These are phyloP conservation scores for Discostella stelligeroides DNA, from an alignment of 108 stramenopile species.

Conservation along the genomic window DNA sequence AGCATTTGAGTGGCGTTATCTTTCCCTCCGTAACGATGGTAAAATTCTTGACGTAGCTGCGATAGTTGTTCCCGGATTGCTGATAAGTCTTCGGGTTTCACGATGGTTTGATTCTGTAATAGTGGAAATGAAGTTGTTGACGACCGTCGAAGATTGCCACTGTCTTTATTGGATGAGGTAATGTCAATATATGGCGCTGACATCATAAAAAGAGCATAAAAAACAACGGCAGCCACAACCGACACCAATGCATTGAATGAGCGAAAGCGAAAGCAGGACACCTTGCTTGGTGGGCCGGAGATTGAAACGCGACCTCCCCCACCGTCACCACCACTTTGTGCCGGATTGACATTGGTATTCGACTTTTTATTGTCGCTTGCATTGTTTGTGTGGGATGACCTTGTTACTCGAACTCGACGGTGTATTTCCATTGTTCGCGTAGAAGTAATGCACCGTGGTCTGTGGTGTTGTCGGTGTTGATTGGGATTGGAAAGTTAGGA, in stretches of 20 bases:
- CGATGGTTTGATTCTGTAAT: background rate
- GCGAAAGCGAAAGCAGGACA: no score
- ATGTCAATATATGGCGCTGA: no score
- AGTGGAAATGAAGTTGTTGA: background rate
- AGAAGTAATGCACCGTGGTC: background rate
- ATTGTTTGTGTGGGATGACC: background rate
- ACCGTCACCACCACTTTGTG: background rate
- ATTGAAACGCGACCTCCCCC: background rate
- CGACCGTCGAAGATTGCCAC: conserved; percentile 15
- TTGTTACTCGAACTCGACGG: conserved; percentile 2
- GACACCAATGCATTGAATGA: conserved; percentile 9
- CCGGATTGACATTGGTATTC: background rate
- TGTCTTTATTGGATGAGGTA: background rate
- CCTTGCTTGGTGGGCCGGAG: background rate
- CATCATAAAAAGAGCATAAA: conserved; percentile 16
- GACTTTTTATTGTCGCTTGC: background rate
- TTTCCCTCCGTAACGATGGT: conserved; percentile 46
- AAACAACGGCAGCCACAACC: conserved; percentile 11
- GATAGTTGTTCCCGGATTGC: conserved; percentile 19
- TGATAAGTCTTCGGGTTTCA: conserved; percentile 13
- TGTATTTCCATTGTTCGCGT: conserved; percentile 12
- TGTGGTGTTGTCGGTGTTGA: no score
- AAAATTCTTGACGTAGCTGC: conserved; percentile 35
- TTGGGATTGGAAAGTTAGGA: no score
- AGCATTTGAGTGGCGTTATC: conserved; percentile 36